phyloP scores from a whole-genome alignment of 129 eudicot genomes.

The Ambrosia trifida region DNA sequence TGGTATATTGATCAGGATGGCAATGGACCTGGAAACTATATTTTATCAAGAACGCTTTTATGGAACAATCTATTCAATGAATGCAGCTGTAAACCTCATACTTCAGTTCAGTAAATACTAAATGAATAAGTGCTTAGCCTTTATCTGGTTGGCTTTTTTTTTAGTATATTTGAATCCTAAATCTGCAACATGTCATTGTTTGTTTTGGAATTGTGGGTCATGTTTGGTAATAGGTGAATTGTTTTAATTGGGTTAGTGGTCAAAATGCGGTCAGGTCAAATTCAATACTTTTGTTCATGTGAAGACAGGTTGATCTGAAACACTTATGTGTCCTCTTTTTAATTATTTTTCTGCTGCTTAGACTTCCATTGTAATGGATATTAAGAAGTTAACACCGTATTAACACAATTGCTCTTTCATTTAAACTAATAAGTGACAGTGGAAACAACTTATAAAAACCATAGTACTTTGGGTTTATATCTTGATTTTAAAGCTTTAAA shows the following conservation, averaged over 20 bases:
- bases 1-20: constrained; percentile 76
- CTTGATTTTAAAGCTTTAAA: too few species aligned
- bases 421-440: too few species aligned
- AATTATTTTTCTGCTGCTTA: too few species aligned
- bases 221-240: constrained; percentile 11
- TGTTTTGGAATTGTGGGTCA: constrained; percentile 4
- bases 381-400: too few species aligned
- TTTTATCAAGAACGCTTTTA: constrained; percentile 88
- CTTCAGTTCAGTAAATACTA: constrained; percentile 49
- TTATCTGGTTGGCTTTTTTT: constrained; percentile 37
- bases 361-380: too few species aligned
- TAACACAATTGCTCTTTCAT: too few species aligned
- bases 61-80: constrained; percentile 83
- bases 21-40: constrained; percentile 58
- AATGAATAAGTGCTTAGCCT: constrained; percentile 38
- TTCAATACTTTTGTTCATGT: too few species aligned
- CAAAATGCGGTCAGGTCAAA: too few species aligned
- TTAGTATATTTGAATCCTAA: constrained; percentile 5
- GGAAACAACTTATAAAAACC: too few species aligned
- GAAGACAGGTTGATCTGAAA: too few species aligned
- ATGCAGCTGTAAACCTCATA: constrained; percentile 88
- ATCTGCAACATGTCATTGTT: background rate
- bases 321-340: too few species aligned
- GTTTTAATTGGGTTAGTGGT: background rate
- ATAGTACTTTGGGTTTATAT: too few species aligned